Base-by-base conservation (phyloP, 139 green algal species). In the Eudorina sp. region DNA sequence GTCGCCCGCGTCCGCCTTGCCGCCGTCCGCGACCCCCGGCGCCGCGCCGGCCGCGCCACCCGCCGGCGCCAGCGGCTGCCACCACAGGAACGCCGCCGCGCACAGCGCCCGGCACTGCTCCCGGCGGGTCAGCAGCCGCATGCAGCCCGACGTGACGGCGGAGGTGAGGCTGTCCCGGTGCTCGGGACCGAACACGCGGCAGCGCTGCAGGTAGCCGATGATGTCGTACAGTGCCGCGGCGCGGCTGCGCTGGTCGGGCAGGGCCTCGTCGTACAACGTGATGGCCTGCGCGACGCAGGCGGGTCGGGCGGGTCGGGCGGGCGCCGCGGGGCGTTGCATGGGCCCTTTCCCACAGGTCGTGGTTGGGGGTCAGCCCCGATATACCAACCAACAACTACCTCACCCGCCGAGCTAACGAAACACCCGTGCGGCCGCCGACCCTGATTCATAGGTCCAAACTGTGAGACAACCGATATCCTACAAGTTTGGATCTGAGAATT, bases 71-170 rank as follows among this genome's bases (percentile, higher is more conserved):
- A 29, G 53, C 41, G 46, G 88, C 88, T 97, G 95, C 96, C 96
- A 99, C 85, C 96, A 97, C 1, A 99, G 90, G 90, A 97, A 96
- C 6, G 95, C 92, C 74, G 95, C 97, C 9, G 93, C 76, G 48
- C 92, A 95, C 48, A 98, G 93, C 16, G 97, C 96, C 38, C 90
- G 85, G 92, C 96, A 99, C 92, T 99, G 97, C 92, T 99, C 98
- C 4, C 92, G 72, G 27, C 96, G 96, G 53, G 95, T 95, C 38
- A 99, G 94, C 89, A 99, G 92, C 81, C 97, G 95, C 31, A 95
- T 69, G 58, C 36, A 41, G 55, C 16, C 55, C 14, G 53, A 36
- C 18, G 40, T 76, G 51, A 74, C 84, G 53, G 84, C 43, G 1
- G 40, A 43, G 18, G 68, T 60, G 34, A 99, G 92, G 0, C 95